These are phyloP conservation scores for Rhazya stricta DNA, from an alignment of 257 asterid species.

Conservation along the genomic window DNA sequence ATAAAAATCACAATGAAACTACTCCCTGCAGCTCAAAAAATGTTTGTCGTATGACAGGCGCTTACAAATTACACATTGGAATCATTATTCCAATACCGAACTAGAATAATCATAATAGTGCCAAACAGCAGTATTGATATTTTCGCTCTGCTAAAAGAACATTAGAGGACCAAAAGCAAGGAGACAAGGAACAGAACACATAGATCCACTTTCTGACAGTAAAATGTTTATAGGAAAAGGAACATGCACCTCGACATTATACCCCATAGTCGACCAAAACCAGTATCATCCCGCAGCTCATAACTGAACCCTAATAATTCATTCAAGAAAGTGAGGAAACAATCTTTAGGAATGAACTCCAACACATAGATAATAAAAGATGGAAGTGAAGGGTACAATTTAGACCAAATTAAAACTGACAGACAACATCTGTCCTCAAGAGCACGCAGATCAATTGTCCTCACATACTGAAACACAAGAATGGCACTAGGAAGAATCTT, in stretches of 20 bases:
- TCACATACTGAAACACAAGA: not conserved
- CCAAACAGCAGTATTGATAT: not conserved
- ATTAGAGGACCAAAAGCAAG: not conserved
- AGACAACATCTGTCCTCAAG: not conserved
- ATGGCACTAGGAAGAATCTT: not conserved
- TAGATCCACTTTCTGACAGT: not conserved
- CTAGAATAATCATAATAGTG: not conserved
- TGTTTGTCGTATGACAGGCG: not conserved
- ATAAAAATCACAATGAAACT: not conserved
- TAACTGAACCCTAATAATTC: constrained; percentile 48
- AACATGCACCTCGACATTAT: constrained; percentile 70
- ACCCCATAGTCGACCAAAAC: constrained; percentile 87
- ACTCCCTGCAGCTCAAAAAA: not conserved
- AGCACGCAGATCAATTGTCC: not conserved
- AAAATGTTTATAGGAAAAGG: not conserved
- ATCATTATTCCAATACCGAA: not conserved
- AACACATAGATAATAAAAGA: not conserved
- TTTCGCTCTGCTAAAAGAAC: not conserved
- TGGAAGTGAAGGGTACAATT: not conserved
- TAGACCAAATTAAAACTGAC: not conserved
- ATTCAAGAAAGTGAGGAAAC: not conserved
- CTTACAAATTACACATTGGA: not conserved
- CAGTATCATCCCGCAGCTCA: constrained; percentile 89
- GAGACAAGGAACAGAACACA: not conserved
- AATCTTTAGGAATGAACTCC: not conserved